These are phyloP conservation scores for Sphagnum magellanicum DNA, from an alignment of 228 moss, liverwort and hornwort species.

Conservation along the genomic window DNA sequence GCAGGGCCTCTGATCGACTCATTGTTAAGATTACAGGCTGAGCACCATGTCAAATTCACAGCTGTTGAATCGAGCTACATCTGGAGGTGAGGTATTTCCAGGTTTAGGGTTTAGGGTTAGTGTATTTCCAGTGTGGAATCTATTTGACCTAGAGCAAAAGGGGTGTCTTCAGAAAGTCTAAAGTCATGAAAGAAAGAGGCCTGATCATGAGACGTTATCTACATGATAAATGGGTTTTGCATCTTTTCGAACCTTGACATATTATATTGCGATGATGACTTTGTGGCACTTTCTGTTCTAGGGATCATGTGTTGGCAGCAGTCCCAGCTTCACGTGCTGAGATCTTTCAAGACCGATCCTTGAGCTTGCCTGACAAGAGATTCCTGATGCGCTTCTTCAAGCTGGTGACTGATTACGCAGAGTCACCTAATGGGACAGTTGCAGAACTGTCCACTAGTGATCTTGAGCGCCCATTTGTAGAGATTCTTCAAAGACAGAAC, in stretches of 20 bases:
- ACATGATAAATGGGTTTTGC: too few relatives aligned
- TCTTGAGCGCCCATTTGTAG: constrained; percentile 73
- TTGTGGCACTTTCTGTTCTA: background rate
- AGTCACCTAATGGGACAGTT: constrained; percentile 28
- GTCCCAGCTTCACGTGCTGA: constrained; percentile 95
- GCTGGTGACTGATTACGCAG: constrained; percentile 72
- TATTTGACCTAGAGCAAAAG: too few relatives aligned
- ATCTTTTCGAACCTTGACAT: too few relatives aligned
- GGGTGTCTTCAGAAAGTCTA: too few relatives aligned
- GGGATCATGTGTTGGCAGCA: constrained; percentile 47
- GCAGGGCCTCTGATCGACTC: constrained; percentile 74
- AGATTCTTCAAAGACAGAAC: constrained; percentile 70
- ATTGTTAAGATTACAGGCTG: constrained; percentile 69
- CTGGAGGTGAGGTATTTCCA: constrained; percentile 41
- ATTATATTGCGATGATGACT: too few relatives aligned
- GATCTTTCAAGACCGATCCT: constrained; percentile 73
- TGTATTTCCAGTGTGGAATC: too few relatives aligned
- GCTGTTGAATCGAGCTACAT: constrained; percentile 86
- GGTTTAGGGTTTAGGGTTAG: background rate
- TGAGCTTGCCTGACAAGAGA: constrained; percentile 88
- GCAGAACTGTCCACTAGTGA: constrained; percentile 45
- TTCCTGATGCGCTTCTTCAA: constrained; percentile 96
- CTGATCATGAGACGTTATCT: too few relatives aligned
- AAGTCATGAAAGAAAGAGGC: too few relatives aligned
- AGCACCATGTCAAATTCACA: constrained; percentile 88